A percentile compares a stretch with the other conserved stretches of the same genome.
These are phyloP conservation scores for Plenodomus lindquistii DNA, from an alignment of 2,329 filamentous ascomycete genomes.

Conservation along the genomic window DNA sequence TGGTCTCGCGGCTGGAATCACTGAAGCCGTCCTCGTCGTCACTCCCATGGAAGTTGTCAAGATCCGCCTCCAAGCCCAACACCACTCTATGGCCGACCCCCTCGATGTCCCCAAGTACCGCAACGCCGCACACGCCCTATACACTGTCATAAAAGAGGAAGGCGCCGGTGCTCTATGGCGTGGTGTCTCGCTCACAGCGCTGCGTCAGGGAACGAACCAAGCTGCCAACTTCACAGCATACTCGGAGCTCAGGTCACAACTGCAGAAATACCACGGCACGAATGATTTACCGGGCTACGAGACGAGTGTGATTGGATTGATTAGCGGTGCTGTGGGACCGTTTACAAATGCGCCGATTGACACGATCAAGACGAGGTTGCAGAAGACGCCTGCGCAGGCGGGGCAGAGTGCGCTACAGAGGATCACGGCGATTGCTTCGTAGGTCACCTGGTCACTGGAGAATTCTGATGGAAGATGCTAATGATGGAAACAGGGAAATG, in stretches of 20 bases:
- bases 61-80: conserved; percentile 96
- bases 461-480: too few relatives aligned
- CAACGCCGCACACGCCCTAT: conserved; percentile 80
- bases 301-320: conserved; percentile 86
- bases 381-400: conserved; percentile 81
- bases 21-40: conserved; percentile 93
- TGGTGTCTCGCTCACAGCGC: conserved; percentile 88
- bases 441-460: too few relatives aligned
- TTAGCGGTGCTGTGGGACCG: conserved; percentile 92
- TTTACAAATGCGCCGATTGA: conserved; percentile 97
- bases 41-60: conserved; percentile 99
- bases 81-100: conserved; percentile 96
- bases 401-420: conserved; percentile 80
- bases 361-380: conserved; percentile 96
- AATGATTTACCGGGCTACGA: conserved; percentile 82
- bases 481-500: conserved; percentile 45
- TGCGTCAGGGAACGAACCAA: conserved; percentile 95
- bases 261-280: conserved; percentile 74
- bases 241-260: conserved; percentile 81
- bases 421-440: conserved; percentile 72
- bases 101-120: conserved; percentile 96
- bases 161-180: conserved; percentile 86
- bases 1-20: conserved; percentile 89
- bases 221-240: conserved; percentile 97
- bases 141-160: conserved; percentile 91